Percentiles rank a stretch among this genome's conserved stretches.
Conservation (phyloP, 78 protist genomes). For the Bodo saltans region DNA sequence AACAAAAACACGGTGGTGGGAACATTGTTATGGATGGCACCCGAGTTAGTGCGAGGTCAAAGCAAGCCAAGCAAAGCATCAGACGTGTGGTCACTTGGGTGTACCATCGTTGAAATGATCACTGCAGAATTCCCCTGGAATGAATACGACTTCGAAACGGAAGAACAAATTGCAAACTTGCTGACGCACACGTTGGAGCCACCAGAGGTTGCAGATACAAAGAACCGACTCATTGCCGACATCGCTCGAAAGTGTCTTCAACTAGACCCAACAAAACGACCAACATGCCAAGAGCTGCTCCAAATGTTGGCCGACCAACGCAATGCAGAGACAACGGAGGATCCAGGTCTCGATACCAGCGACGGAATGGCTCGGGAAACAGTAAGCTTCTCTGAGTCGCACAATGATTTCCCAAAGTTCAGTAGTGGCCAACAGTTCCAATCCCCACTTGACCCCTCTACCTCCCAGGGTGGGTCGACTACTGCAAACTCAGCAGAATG, state of each 20-base stretch:
- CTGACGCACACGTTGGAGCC: not conserved
- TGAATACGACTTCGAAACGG: not conserved
- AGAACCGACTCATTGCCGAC: not conserved
- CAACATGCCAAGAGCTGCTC: not conserved
- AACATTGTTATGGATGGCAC: constrained; percentile 10
- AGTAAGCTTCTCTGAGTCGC: no score
- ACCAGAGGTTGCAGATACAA: not conserved
- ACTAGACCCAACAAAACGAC: not conserved
- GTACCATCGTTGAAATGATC: not conserved
- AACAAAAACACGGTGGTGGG: no score
- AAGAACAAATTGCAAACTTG: not conserved
- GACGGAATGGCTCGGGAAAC: no score
- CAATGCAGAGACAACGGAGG: no score
- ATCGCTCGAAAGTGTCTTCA: not conserved
- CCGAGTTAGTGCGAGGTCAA: not conserved
- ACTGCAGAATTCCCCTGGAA: not conserved
- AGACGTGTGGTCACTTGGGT: constrained; percentile 19
- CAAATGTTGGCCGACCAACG: no score
- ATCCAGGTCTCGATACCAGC: no score
- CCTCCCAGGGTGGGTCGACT: no score
- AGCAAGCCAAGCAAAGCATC: not conserved
- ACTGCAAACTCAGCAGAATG: no score
- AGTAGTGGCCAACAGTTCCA: no score
- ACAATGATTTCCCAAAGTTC: no score
- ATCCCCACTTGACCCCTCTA: no score